A percentile compares a stretch with the other conserved stretches of the same genome.
Evolutionary conservation across 1,139 yeast genomes (phyloP).

Genomic region (Saccharomyces hybrid): DNA sequence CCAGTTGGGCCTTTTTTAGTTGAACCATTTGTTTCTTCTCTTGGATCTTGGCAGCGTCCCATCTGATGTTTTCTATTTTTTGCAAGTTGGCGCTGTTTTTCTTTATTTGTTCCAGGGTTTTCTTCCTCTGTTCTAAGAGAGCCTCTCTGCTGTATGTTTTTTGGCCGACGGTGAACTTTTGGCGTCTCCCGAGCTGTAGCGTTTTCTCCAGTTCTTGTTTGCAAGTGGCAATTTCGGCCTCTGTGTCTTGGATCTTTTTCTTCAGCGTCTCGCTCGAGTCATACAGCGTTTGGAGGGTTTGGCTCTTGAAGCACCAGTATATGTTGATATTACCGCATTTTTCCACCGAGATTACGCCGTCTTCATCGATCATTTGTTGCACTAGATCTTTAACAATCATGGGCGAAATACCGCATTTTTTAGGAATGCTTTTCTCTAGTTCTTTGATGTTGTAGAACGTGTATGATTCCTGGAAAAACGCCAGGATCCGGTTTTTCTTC

Average conservation of each 20-base stretch:
- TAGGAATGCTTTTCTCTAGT: conserved; percentile 41
- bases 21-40: conserved; percentile 7
- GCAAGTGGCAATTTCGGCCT: conserved; percentile 8
- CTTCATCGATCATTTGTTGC: conserved; percentile 41
- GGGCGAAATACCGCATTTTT: conserved; percentile 38
- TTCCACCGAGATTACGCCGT: conserved; percentile 40
- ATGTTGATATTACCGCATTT: conserved; percentile 49
- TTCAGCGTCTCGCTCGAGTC: conserved; percentile 10
- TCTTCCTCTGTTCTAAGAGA: conserved; percentile 7
- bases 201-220: not conserved
- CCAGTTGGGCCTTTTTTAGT: conserved; percentile 10
- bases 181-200: not conserved
- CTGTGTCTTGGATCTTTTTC: conserved; percentile 10
- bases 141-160: conserved; percentile 5
- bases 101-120: conserved; percentile 5
- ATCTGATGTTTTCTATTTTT: conserved; percentile 10
- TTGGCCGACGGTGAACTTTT: conserved; percentile 1
- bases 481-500: conserved; percentile 34
- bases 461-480: conserved; percentile 38
- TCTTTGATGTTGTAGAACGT: conserved; percentile 45
- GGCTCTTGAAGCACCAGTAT: conserved; percentile 47
- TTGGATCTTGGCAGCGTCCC: conserved; percentile 14
- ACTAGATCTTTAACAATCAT: conserved; percentile 47
- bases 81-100: conserved; percentile 6
- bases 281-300: conserved; percentile 29